These are phyloP conservation scores for Aeminium ludgeri DNA, from an alignment of 495 filamentous ascomycete genomes.

Conservation along the genomic window DNA sequence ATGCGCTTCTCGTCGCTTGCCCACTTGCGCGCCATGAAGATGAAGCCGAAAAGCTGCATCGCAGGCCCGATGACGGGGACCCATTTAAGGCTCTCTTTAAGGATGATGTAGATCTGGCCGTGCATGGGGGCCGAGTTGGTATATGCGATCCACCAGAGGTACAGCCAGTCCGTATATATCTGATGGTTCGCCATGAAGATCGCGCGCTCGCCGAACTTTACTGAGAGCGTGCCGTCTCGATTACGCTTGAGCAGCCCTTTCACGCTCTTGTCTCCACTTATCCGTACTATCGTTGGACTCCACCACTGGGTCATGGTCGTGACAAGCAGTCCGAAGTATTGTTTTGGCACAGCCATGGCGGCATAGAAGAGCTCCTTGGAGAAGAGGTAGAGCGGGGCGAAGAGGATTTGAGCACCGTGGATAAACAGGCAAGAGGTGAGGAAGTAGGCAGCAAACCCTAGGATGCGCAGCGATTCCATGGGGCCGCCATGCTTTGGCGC, in stretches of 20 bases:
- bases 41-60: conserved; percentile 70
- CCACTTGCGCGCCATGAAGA: conserved; percentile 75
- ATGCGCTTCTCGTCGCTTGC: conserved; percentile 55
- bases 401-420: conserved; percentile 46
- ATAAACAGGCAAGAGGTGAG: conserved; percentile 24
- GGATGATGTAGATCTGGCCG: conserved; percentile 70
- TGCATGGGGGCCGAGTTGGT: conserved; percentile 45
- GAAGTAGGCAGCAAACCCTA: conserved; percentile 14
- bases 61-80: conserved; percentile 61
- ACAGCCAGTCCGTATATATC: conserved; percentile 78
- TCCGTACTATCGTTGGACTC: conserved; percentile 55
- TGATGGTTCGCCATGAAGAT: conserved; percentile 76
- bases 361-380: conserved; percentile 55
- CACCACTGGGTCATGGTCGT: conserved; percentile 70
- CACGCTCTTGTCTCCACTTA: conserved; percentile 61
- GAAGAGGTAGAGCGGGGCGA: conserved; percentile 51
- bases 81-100: conserved; percentile 66
- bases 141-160: conserved; percentile 78
- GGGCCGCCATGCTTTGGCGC: conserved; percentile 5
- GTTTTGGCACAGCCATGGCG: conserved; percentile 64
- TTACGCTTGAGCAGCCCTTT: conserved; percentile 44
- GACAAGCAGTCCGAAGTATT: conserved; percentile 53
- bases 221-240: conserved; percentile 49
- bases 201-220: conserved; percentile 57
- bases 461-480: conserved; percentile 7